Percentiles rank a stretch among this genome's conserved stretches.
These are phyloP conservation scores for Musa schizocarpa DNA, from an alignment of 176 grass and related monocot species.

Conservation along the genomic window DNA sequence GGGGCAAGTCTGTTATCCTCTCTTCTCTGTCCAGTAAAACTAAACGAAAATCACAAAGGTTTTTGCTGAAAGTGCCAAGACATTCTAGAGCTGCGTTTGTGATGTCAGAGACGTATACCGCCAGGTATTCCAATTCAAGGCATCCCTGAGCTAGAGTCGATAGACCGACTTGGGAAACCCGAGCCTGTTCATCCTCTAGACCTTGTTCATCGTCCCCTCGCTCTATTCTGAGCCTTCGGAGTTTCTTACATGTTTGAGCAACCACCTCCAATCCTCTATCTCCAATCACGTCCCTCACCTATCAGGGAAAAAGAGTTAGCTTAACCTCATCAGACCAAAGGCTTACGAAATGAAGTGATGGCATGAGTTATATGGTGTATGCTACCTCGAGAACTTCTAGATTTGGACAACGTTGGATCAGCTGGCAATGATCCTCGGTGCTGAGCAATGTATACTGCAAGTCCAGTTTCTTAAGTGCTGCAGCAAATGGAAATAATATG, in stretches of 20 bases:
- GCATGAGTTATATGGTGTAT: constrained; percentile 1
- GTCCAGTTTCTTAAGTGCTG: constrained; percentile 72
- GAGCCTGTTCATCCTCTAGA: constrained; percentile 75
- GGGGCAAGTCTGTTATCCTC: constrained; percentile 55
- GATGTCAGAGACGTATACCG: constrained; percentile 80
- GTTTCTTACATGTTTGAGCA: constrained; percentile 83
- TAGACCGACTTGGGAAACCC: constrained; percentile 64
- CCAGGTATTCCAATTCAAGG: constrained; percentile 66
- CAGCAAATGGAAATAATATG: constrained; percentile 69
- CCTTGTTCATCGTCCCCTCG: constrained; percentile 83
- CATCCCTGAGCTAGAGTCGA: constrained; percentile 66
- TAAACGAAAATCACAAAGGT: constrained; percentile 88
- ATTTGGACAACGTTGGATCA: constrained; percentile 88
- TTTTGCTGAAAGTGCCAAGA: constrained; percentile 57
- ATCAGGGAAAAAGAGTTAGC: constrained; percentile 10
- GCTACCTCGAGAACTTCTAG: constrained; percentile 77
- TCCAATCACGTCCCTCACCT: constrained; percentile 92
- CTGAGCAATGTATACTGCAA: constrained; percentile 71
- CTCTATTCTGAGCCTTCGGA: constrained; percentile 83
- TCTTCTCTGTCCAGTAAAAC: constrained; percentile 82
- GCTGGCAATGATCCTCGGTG: constrained; percentile 86
- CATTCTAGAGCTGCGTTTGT: constrained; percentile 88
- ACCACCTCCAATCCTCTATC: constrained; percentile 75
- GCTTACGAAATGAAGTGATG: constrained; percentile 3
- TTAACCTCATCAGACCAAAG: not conserved